These are phyloP conservation scores for Chaetoscypha palmicola DNA, from an alignment of 2,329 filamentous ascomycete species.

Conservation along the genomic window DNA sequence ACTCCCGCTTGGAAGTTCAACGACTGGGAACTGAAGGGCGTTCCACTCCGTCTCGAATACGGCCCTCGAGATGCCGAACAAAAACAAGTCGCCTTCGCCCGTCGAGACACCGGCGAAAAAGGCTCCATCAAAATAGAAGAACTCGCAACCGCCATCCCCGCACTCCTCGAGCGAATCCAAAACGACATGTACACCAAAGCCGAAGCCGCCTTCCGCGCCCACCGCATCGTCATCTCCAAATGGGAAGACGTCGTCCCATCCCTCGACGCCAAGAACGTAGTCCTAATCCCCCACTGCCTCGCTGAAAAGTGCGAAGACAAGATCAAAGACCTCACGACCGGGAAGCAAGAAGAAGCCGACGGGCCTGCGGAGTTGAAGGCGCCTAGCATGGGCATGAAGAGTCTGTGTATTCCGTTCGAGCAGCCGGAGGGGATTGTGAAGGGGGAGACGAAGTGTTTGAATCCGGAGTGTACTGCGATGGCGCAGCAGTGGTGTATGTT, in stretches of 20 bases:
- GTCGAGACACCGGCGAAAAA: slow-evolving; percentile 84
- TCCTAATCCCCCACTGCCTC: slow-evolving; percentile 85
- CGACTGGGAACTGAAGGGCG: slow-evolving; percentile 95
- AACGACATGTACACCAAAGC: slow-evolving; percentile 69
- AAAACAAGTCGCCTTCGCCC: slow-evolving; percentile 74
- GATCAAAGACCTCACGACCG: slow-evolving; percentile 87
- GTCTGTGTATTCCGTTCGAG: slow-evolving; percentile 72
- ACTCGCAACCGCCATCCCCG: slow-evolving; percentile 65
- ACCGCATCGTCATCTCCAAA: slow-evolving; percentile 72
- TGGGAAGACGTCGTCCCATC: slow-evolving; percentile 91
- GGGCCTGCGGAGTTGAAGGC: slow-evolving; percentile 40
- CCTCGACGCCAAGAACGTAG: slow-evolving; percentile 85
- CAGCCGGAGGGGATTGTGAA: slow-evolving; percentile 74
- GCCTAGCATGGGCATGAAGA: slow-evolving; percentile 71
- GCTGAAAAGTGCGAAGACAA: slow-evolving; percentile 79
- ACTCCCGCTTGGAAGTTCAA: slow-evolving; percentile 97
- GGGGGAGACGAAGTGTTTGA: slow-evolving; percentile 85
- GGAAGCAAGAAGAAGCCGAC: slow-evolving; percentile 53
- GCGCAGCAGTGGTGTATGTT: slow-evolving; percentile 93
- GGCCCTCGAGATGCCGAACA: slow-evolving; percentile 90
- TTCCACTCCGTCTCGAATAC: slow-evolving; percentile 89
- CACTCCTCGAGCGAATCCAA: slow-evolving; percentile 85
- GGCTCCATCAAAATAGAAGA: slow-evolving; percentile 69
- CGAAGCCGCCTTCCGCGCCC: slow-evolving; percentile 67
- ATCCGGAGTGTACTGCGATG: slow-evolving; percentile 69